Evolutionary conservation across 2,329 filamentous ascomycete genomes (phyloP).

Genomic region (Thelonectria blattea): DNA sequence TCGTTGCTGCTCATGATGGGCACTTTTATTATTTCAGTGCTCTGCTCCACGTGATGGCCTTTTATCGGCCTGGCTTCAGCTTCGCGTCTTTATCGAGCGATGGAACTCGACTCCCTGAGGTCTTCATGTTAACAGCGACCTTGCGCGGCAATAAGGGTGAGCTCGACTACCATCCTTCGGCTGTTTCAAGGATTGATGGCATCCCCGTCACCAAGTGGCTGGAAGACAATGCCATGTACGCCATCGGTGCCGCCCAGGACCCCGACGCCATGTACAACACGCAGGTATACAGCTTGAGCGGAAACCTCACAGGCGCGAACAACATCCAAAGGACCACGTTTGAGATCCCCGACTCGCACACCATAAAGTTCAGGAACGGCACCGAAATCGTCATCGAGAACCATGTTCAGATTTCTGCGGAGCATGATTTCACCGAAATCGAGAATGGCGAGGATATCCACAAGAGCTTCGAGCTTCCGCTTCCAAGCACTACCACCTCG

Average conservation of each 20-base stretch:
- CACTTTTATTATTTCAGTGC: conserved; percentile 32
- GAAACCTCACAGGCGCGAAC: neutral
- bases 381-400: neutral
- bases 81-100: conserved; percentile 28
- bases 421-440: neutral
- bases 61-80: conserved; percentile 18
- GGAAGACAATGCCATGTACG: conserved; percentile 27
- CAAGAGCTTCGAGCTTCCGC: conserved; percentile 1
- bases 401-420: neutral
- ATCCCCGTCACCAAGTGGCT: conserved; percentile 30
- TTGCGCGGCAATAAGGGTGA: conserved; percentile 13
- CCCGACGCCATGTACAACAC: conserved; percentile 9
- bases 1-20: conserved; percentile 27
- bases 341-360: conserved; percentile 13
- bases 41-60: conserved; percentile 27
- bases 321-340: neutral
- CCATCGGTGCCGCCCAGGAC: conserved; percentile 5
- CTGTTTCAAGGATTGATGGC: conserved; percentile 30
- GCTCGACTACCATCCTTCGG: conserved; percentile 29
- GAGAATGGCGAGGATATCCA: conserved; percentile 6
- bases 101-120: conserved; percentile 25
- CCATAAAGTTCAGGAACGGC: conserved; percentile 8
- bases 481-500: neutral
- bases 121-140: conserved; percentile 25
- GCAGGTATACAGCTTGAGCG: neutral